A percentile compares a stretch with the other conserved stretches of the same genome.
phyloP scores from a whole-genome alignment of 768 basidiomycete species.

The Lentinula boryana region DNA sequence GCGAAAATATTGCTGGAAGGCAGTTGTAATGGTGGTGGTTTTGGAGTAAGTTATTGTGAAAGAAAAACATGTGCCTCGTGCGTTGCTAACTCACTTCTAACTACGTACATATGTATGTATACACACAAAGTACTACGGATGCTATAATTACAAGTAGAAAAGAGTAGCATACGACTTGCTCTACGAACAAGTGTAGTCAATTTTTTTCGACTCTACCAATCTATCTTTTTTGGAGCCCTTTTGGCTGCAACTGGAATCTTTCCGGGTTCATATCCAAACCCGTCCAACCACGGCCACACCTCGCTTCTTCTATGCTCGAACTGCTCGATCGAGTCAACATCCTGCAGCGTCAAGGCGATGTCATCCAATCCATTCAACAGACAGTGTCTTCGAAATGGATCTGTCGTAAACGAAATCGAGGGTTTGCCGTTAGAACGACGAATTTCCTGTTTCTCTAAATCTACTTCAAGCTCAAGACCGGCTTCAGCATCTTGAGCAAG shows the following conservation, averaged over 20 bases:
- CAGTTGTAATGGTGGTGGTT: neutral
- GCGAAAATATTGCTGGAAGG: neutral
- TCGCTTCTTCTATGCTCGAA: slow-evolving; percentile 79
- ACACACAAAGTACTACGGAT: too few relatives aligned
- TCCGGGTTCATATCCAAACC: slow-evolving; percentile 81
- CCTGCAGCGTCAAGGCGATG: slow-evolving; percentile 89
- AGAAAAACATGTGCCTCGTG: neutral
- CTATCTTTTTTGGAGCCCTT: slow-evolving; percentile 48
- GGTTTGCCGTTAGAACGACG: slow-evolving; percentile 67
- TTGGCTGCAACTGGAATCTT: slow-evolving; percentile 54
- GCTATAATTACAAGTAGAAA: too few relatives aligned
- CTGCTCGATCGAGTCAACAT: slow-evolving; percentile 56
- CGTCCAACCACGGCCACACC: slow-evolving; percentile 95
- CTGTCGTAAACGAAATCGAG: slow-evolving; percentile 72
- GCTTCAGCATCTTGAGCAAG: slow-evolving; percentile 74
- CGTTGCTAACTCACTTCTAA: neutral
- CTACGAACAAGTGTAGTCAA: neutral
- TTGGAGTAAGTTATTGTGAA: neutral
- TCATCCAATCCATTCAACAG: slow-evolving; percentile 95
- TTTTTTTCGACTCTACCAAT: slow-evolving; percentile 46
- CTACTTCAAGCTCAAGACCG: slow-evolving; percentile 73
- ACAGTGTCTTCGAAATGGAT: slow-evolving; percentile 90
- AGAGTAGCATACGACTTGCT: neutral
- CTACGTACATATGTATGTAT: neutral
- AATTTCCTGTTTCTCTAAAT: slow-evolving; percentile 78